Conservation (phyloP, 1,284 basidiomycete genomes). For the Trametes polyzona region DNA sequence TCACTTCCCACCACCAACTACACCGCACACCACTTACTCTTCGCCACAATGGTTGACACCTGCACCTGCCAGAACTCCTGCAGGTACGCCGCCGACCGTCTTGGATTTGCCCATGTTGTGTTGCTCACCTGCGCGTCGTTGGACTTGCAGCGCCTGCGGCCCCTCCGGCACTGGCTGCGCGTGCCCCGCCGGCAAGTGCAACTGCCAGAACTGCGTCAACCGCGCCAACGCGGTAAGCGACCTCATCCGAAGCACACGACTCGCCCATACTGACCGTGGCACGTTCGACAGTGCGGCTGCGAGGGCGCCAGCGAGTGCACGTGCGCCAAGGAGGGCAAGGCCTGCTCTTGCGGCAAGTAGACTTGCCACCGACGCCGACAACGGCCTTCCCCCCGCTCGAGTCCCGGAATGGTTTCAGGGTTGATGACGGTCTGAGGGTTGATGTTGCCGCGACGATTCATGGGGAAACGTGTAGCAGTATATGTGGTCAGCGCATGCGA, state of each 20-base stretch:
- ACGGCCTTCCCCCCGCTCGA: background rate
- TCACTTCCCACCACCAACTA: background rate
- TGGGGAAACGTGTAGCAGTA: background rate
- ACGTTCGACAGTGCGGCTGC: constrained; percentile 22
- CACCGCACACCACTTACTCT: background rate
- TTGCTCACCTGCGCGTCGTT: background rate
- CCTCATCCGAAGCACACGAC: background rate
- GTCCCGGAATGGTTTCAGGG: background rate
- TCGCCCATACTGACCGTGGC: background rate
- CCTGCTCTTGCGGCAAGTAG: constrained; percentile 26
- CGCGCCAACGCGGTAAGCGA: constrained; percentile 26
- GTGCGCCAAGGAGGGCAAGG: constrained; percentile 24
- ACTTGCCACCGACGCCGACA: background rate
- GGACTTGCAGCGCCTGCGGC: constrained; percentile 30
- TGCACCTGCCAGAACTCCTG: constrained; percentile 34
- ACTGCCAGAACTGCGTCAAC: constrained; percentile 34
- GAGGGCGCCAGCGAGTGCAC: constrained; percentile 22
- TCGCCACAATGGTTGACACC: constrained; percentile 19
- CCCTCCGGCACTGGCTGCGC: constrained; percentile 29
- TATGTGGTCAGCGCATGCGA: background rate
- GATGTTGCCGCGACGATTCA: background rate
- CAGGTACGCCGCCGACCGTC: constrained; percentile 24
- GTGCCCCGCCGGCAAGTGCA: constrained; percentile 33
- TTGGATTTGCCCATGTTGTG: background rate
- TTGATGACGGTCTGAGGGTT: background rate